These are phyloP conservation scores for Colletotrichum neosansevieriae DNA, from an alignment of 2,329 filamentous ascomycete species.

Conservation along the genomic window DNA sequence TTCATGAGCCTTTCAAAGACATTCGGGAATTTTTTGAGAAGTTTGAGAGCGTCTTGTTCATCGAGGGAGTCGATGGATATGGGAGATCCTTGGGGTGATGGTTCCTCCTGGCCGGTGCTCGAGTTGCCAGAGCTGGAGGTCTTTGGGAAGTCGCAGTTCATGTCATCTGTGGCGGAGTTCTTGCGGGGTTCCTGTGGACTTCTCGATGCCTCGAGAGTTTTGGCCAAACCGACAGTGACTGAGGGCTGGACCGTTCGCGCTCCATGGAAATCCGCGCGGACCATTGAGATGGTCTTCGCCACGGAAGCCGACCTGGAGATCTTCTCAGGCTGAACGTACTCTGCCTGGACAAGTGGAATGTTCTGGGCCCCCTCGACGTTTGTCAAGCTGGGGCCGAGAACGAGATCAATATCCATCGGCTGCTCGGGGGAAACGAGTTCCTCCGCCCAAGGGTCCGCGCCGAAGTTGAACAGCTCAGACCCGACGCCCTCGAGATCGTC, in stretches of 20 bases:
- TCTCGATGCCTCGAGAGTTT: background rate
- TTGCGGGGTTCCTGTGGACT: background rate
- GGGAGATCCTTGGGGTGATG: background rate
- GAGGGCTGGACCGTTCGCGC: background rate
- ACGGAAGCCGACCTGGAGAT: conserved; percentile 23
- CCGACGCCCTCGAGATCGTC: conserved; percentile 34
- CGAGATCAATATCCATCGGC: conserved; percentile 27
- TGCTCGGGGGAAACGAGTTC: conserved; percentile 27
- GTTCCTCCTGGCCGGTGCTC: background rate
- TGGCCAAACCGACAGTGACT: background rate
- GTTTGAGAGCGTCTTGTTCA: conserved; percentile 33
- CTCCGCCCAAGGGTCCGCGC: background rate
- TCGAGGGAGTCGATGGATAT: background rate
- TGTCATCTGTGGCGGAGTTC: background rate
- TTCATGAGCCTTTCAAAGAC: conserved; percentile 50
- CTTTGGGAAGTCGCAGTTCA: conserved; percentile 9
- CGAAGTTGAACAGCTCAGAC: conserved; percentile 20
- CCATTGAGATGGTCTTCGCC: background rate
- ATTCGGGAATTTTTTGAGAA: conserved; percentile 47
- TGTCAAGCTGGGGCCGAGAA: conserved; percentile 25
- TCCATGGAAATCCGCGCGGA: background rate
- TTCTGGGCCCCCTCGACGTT: background rate
- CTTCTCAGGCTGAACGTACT: conserved; percentile 22
- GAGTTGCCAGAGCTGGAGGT: background rate
- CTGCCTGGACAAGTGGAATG: background rate